Evolutionary conservation across 352 stramenopile species (phyloP), one percentile per base, ranked within the genome.

Genomic region (Globisporangium emineosum): DNA sequence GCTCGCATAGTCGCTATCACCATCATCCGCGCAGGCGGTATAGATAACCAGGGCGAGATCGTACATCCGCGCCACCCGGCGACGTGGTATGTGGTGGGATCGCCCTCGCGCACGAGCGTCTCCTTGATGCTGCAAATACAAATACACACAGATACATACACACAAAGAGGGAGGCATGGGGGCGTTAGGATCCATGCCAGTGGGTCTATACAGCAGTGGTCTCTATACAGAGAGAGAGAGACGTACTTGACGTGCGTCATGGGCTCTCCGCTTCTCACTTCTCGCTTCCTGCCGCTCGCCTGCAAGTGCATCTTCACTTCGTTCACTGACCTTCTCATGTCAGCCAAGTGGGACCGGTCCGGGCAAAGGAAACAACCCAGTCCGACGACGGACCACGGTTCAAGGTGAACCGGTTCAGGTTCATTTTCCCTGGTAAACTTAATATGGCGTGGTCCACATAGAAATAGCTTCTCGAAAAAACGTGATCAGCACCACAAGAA

Each of bases 11-110:
- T 4, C 29, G 43, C 8, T 29, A 27, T 32, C 6, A 40, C 19
- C 43, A 13, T 25, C 27, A 25, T 5, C 27, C 7, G 23, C 13
- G 19, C 54, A 60, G 33, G 23, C 37, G 17, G 17, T 2, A 23
- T 10, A 27, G 12, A 53, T 27, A 12, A 60, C 13, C 1, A 29
- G 15, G 47, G 51, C 2, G 3, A 9, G 17, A 17, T 79, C 63
- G 62, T 60, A 79, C 84, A 91, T 55, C 76, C 78, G 53, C 64
- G 75, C 84, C 84, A 93, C n/a, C 84, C 84, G 23, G 81, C 77
- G 67, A 93, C 71, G 68, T 91, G 76, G 70, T 85, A 89, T 25
- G 67, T 83, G 29, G 71, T 69, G n/a, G 67, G 64, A 7, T 63
- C 70, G 50, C 64, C 69, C 27, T 58, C 60, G 52, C 23, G 51